A percentile compares a stretch with the other conserved stretches of the same genome.
Conservation (phyloP, 2,329 filamentous ascomycete genomes). For the Emergomyces pasteurianus region DNA sequence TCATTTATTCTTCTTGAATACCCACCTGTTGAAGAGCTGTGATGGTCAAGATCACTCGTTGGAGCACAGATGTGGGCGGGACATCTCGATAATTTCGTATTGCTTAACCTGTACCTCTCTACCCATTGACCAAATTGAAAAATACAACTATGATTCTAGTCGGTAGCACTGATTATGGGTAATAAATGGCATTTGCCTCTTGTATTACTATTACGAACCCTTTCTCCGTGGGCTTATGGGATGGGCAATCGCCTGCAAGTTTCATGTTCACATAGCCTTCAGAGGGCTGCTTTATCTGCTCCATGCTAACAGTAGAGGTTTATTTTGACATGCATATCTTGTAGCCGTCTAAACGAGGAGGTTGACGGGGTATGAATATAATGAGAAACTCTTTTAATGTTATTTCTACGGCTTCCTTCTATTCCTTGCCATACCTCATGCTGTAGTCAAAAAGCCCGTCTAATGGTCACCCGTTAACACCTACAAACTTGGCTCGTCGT, state of each 20-base stretch:
- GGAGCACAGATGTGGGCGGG: slow-evolving; percentile 58
- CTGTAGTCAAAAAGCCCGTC: background rate
- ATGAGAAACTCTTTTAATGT: background rate
- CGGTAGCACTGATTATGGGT: too few species aligned
- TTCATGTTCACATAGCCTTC: background rate
- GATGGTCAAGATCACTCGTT: slow-evolving; percentile 45
- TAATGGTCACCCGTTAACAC: background rate
- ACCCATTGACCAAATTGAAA: background rate
- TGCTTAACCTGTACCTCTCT: background rate
- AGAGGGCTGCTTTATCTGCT: background rate
- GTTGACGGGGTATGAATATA: background rate
- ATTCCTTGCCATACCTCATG: background rate
- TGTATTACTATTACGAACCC: too few species aligned
- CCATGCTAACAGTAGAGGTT: background rate
- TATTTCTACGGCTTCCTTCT: background rate
- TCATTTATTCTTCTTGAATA: slow-evolving; percentile 22
- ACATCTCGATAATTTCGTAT: slow-evolving; percentile 30
- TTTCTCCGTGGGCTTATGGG: too few species aligned
- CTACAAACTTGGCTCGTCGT: background rate
- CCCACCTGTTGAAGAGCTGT: slow-evolving; percentile 53
- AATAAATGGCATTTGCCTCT: too few species aligned
- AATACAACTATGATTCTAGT: background rate
- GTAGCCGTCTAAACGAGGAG: background rate
- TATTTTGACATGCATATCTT: background rate
- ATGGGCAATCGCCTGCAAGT: background rate